Evolutionary conservation across 768 basidiomycete species (phyloP), one percentile per base, ranked within the genome.

Genomic region (Pulveroboletus frians): DNA sequence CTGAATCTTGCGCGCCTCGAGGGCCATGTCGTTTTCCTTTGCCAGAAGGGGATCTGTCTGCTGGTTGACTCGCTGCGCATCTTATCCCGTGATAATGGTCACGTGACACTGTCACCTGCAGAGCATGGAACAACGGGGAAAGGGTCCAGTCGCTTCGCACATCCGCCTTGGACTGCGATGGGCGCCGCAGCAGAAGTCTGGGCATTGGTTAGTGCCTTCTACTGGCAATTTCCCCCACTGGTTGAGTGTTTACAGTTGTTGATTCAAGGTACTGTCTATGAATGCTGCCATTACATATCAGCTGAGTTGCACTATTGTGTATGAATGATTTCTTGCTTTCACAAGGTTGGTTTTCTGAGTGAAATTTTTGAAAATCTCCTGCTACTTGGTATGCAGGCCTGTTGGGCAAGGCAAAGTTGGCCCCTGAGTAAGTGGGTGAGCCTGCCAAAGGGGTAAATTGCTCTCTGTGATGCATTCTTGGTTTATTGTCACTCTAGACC

Each of bases 231-330:
- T 2, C 17, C 11, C 4, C 21, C 7, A 3, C 26, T 17, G 8
- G 38, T 45, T 37, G 39, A 53, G 5, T 30, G 7, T 18, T 26
- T 21, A 29, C 66, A 81, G 75, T 84, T 66, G 70, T 80, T 48
- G 78, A 77, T 56, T 73, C 78, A 51, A 75, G 71, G 57, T 83
- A 80, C 67, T 73, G 73, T 53, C 58, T 52, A 75, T 79, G 42
- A 69, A 71, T 30, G 63, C 64, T 37, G 73, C 77, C 60, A 55
- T 4, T 21, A 4, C 69, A 45, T 69, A 63, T 52, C 74, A 76
- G 58, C 71, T 85, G 47, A 75, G 76, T 61, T 71, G 70, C 38
- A 80, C 82, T 35, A 81, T 85, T 67, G 62, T n/a, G n/a, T n/a
- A n/a, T n/a, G n/a, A n/a, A n/a, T 30, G 63, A 70, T 31, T 82